phyloP scores from a whole-genome alignment of 129 eudicot genomes.

The Dittrichia graveolens region DNA sequence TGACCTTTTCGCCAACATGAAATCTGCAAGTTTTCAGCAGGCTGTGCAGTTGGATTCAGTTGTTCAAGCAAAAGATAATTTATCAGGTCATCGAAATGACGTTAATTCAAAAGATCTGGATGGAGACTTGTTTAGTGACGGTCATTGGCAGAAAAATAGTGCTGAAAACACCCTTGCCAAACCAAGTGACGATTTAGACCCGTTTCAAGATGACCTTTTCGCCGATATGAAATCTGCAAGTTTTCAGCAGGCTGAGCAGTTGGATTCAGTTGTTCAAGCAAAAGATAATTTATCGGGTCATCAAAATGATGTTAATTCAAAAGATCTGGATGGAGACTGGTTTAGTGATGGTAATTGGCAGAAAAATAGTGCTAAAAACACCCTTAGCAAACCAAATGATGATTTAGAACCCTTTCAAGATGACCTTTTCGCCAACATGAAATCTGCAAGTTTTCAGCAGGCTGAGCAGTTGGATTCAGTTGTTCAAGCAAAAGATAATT shows the following conservation, averaged over 20 bases:
- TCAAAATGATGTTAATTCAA: not conserved
- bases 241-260: conserved; percentile 26
- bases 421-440: conserved; percentile 26
- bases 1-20: conserved; percentile 26
- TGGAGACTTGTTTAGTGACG: conserved; percentile 35
- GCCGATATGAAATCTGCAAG: conserved; percentile 22
- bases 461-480: conserved; percentile 29
- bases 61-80: conserved; percentile 23
- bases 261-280: conserved; percentile 28
- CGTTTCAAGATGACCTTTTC: conserved; percentile 26
- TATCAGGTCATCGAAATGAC: conserved; percentile 12
- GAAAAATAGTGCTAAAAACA: conserved; percentile 26
- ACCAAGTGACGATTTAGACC: conserved; percentile 24
- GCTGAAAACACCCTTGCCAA: not conserved
- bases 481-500: conserved; percentile 22
- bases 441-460: conserved; percentile 28
- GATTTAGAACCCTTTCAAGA: conserved; percentile 23
- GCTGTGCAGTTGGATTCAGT: conserved; percentile 29
- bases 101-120: conserved; percentile 13
- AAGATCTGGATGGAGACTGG: conserved; percentile 31
- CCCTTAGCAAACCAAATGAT: not conserved
- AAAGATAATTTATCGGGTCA: conserved; percentile 26
- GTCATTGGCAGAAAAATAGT: conserved; percentile 36
- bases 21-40: conserved; percentile 28
- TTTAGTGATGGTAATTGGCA: conserved; percentile 37